phyloP scores from a whole-genome alignment of 1,284 basidiomycete genomes.

The Volvariella surrecta region DNA sequence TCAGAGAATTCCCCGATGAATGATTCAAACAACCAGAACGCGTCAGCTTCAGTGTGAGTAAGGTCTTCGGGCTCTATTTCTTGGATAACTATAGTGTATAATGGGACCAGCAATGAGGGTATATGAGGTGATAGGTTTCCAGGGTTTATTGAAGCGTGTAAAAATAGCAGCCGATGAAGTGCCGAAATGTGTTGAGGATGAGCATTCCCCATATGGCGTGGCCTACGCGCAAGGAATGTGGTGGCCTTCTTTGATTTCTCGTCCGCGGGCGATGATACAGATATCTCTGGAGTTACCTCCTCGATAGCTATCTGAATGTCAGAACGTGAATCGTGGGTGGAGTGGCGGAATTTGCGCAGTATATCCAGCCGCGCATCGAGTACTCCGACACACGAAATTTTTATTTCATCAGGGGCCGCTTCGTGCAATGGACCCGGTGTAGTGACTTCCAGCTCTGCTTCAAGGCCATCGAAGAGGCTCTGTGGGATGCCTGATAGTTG shows the following conservation, averaged over 20 bases:
- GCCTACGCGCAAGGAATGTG: conserved; percentile 44
- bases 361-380: conserved; percentile 45
- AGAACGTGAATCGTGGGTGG: conserved; percentile 26
- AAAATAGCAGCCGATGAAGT: conserved; percentile 61
- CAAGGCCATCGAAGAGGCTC: conserved; percentile 40
- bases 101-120: conserved; percentile 56
- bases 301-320: conserved; percentile 46
- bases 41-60: conserved; percentile 67
- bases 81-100: conserved; percentile 55
- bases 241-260: conserved; percentile 21
- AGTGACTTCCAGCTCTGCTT: conserved; percentile 39
- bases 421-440: conserved; percentile 45
- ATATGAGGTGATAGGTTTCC: conserved; percentile 60
- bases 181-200: conserved; percentile 58
- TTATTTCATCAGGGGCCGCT: conserved; percentile 36
- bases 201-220: conserved; percentile 33
- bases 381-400: conserved; percentile 38
- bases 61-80: conserved; percentile 55
- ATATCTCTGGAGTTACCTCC: conserved; percentile 19
- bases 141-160: conserved; percentile 66
- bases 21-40: conserved; percentile 74
- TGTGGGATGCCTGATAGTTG: conserved; percentile 51
- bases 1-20: conserved; percentile 66
- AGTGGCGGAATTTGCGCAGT: conserved; percentile 24
- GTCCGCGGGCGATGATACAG: conserved; percentile 12